Evolutionary conservation across 2,329 filamentous ascomycete species (phyloP).

Genomic region (Cladosporium sp.): DNA sequence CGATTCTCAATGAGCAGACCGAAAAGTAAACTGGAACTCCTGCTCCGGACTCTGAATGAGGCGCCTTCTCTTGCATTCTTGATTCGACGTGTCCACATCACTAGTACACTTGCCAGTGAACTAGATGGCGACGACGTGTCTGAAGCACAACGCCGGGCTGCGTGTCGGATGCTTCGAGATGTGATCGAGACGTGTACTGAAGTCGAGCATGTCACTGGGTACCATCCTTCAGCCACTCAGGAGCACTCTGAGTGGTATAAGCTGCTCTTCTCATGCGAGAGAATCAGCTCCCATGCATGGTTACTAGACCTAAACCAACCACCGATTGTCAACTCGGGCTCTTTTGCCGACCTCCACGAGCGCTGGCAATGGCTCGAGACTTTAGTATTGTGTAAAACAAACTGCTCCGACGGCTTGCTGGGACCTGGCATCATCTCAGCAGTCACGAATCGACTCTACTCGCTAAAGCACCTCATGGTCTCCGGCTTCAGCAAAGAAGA

Average conservation of each 20-base stretch:
- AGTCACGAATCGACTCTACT: constrained; percentile 50
- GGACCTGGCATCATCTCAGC: constrained; percentile 54
- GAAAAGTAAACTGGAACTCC: constrained; percentile 49
- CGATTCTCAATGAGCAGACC: constrained; percentile 32
- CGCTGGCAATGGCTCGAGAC: constrained; percentile 49
- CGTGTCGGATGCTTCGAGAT: constrained; percentile 51
- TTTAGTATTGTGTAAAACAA: constrained; percentile 46
- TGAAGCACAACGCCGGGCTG: constrained; percentile 39
- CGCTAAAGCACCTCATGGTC: constrained; percentile 50
- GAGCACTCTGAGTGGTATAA: constrained; percentile 23
- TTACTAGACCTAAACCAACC: constrained; percentile 34
- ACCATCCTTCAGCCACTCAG: constrained; percentile 39
- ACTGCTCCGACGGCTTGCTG: constrained; percentile 33
- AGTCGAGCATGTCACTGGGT: constrained; percentile 51
- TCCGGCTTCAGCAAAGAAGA: constrained; percentile 51
- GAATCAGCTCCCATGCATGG: constrained; percentile 55
- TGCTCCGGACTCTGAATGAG: constrained; percentile 53
- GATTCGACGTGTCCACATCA: constrained; percentile 52
- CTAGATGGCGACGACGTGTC: constrained; percentile 28
- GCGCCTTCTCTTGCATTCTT: constrained; percentile 47
- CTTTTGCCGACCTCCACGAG: constrained; percentile 52
- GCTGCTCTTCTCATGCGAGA: constrained; percentile 44
- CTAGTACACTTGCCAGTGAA: constrained; percentile 42
- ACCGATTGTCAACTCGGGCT: constrained; percentile 47
- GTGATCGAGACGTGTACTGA: constrained; percentile 58